Evolutionary conservation across 2,329 filamentous ascomycete genomes (phyloP).

Genomic region (Blastomyces silverae): DNA sequence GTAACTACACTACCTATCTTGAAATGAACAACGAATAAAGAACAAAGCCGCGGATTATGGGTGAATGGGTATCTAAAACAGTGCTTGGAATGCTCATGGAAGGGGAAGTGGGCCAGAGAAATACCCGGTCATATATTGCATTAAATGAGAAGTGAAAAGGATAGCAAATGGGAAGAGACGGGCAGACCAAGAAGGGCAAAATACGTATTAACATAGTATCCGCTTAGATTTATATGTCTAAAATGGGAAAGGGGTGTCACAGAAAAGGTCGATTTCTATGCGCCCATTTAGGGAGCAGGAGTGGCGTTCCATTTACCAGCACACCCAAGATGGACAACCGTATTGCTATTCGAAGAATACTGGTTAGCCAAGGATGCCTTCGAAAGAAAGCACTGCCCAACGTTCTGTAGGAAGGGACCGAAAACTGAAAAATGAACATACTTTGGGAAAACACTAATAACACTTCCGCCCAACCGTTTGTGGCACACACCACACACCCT

Average conservation of each 20-base stretch:
- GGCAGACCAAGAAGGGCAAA: not conserved
- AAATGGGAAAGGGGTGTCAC: not conserved
- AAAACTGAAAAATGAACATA: constrained; percentile 41
- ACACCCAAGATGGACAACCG: constrained; percentile 75
- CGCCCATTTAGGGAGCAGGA: not conserved
- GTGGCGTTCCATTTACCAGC: constrained; percentile 44
- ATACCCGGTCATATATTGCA: not conserved
- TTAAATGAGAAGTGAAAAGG: not conserved
- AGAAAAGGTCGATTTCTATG: not conserved
- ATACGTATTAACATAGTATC: not conserved
- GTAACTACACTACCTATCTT: not conserved
- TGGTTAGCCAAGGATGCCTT: constrained; percentile 3
- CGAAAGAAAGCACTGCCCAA: not conserved
- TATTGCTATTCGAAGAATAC: constrained; percentile 34
- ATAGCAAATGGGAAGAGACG: not conserved
- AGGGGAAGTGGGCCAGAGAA: not conserved
- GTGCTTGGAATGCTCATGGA: not conserved
- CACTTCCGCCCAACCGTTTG: constrained; percentile 84
- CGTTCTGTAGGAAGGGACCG: not conserved
- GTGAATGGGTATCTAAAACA: constrained; percentile 2
- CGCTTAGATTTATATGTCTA: constrained; percentile 3
- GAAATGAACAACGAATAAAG: not conserved
- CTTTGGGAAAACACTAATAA: constrained; percentile 82
- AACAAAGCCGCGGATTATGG: not conserved
- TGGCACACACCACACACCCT: constrained; percentile 86